Evolutionary conservation across 768 basidiomycete genomes (phyloP).

Genomic region (Pholiota conissans): DNA sequence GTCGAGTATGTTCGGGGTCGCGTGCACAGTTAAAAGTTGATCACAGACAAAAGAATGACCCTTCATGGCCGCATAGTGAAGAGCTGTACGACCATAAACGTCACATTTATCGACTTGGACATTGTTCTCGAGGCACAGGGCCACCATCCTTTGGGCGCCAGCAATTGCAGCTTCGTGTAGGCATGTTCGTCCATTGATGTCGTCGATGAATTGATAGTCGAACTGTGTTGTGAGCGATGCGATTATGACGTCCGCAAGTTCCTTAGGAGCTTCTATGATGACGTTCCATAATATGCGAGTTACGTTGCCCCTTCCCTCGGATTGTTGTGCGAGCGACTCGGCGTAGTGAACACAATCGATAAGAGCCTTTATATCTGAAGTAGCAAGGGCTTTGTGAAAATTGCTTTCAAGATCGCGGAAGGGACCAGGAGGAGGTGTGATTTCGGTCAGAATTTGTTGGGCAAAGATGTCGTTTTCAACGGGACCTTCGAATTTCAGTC

Average conservation of each 20-base stretch:
- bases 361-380: slow-evolving; percentile 59
- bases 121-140: slow-evolving; percentile 74
- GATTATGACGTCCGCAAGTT: slow-evolving; percentile 75
- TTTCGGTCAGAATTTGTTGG: slow-evolving; percentile 68
- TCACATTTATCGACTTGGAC: slow-evolving; percentile 77
- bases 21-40: slow-evolving; percentile 67
- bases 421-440: slow-evolving; percentile 63
- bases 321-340: slow-evolving; percentile 60
- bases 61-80: slow-evolving; percentile 96
- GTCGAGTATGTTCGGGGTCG: slow-evolving; percentile 73
- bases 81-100: slow-evolving; percentile 87
- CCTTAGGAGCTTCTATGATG: slow-evolving; percentile 73
- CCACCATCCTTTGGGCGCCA: slow-evolving; percentile 74
- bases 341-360: slow-evolving; percentile 72
- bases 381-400: slow-evolving; percentile 73
- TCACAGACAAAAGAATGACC: slow-evolving; percentile 78
- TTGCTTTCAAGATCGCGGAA: slow-evolving; percentile 89
- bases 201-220: slow-evolving; percentile 91
- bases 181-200: slow-evolving; percentile 94
- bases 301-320: slow-evolving; percentile 64
- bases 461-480: slow-evolving; percentile 75
- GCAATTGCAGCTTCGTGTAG: slow-evolving; percentile 92
- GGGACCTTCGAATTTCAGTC: slow-evolving; percentile 76
- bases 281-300: slow-evolving; percentile 96
- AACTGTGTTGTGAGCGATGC: slow-evolving; percentile 66